A percentile compares a stretch with the other conserved stretches of the same genome.
Evolutionary conservation across 768 basidiomycete genomes (phyloP).

Genomic region (Glaciozyma martinii): DNA sequence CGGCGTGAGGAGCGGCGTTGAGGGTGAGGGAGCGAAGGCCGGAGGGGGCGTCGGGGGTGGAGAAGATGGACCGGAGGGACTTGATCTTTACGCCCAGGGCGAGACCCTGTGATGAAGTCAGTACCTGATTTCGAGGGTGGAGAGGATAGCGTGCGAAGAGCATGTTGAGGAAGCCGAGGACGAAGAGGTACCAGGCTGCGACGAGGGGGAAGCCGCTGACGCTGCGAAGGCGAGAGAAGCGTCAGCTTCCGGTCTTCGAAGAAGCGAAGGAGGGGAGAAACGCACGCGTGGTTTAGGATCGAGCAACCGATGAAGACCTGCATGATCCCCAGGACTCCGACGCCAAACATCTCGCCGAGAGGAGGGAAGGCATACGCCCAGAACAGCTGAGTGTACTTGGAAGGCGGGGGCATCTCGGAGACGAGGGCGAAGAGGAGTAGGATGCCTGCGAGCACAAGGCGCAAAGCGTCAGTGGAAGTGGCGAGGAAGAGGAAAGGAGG

Average conservation of each 20-base stretch:
- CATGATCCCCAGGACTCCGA: constrained; percentile 16
- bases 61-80: constrained; percentile 16
- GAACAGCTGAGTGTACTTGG: constrained; percentile 1
- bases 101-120: constrained; percentile 10
- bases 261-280: not conserved
- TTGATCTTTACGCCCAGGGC: constrained; percentile 18
- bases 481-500: not conserved
- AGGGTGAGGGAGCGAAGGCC: constrained; percentile 13
- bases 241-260: too few species aligned
- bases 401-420: constrained; percentile 13
- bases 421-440: constrained; percentile 21
- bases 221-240: too few species aligned
- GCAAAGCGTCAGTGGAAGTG: not conserved
- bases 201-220: constrained; percentile 19
- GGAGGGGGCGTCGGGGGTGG: constrained; percentile 18
- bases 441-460: not conserved
- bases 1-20: not conserved
- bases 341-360: constrained; percentile 15
- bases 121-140: not conserved
- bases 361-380: constrained; percentile 25
- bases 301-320: constrained; percentile 17
- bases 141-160: constrained; percentile 7
- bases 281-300: constrained; percentile 8
- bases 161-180: constrained; percentile 23
- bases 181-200: constrained; percentile 20